Evolutionary conservation across 2,329 filamentous ascomycete species (phyloP), one percentile per base, ranked within the genome.

Genomic region (Colletotrichum viniferum): DNA sequence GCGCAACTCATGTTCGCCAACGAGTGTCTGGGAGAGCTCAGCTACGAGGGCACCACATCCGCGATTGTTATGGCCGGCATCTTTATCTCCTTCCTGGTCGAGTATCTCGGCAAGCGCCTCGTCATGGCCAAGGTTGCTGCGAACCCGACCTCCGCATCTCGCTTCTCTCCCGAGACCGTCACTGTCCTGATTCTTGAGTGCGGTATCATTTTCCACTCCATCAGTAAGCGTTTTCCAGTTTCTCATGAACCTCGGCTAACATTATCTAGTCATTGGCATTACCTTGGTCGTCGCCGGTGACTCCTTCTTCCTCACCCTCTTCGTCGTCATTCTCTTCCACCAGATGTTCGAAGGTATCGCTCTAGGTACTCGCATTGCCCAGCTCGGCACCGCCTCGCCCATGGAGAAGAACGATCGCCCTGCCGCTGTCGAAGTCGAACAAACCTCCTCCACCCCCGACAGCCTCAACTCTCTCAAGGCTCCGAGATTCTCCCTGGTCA

Each of bases 271-370:
- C 9, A 92, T 94, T 48, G 91, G 91, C 26, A 82, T 94, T 43
- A 92, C 92, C 0, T 87, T 93, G 3, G 90, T 91, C n/a, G 90
- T 92, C 3, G 86, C 90, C 1, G 89, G 87, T 4, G 90, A 92
- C 77, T 85, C 84, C 48, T 89, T 88, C 78, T 91, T 91, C 83
- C 81, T 88, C 69, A 90, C 88, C 3, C 86, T 92, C n/a, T 90
- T 91, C 74, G 82, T 90, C 58, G 94, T 95, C 69, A 94, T 96
- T 73, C 84, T 95, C 72, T 95, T 95, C 85, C 94, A 95, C 80
- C 94, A 95, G 80, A 91, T 94, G 86, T 95, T 96, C 79, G 94
- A 95, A 81, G 94, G 94, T 5, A 87, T 96, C 61, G 94, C 94
- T 1, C 90, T 96, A 1, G 94, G 94, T 21, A 91, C 91, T 10